These are phyloP conservation scores for Chaetomiaceae sp. DNA, from an alignment of 2,329 filamentous ascomycete genomes.

Conservation along the genomic window DNA sequence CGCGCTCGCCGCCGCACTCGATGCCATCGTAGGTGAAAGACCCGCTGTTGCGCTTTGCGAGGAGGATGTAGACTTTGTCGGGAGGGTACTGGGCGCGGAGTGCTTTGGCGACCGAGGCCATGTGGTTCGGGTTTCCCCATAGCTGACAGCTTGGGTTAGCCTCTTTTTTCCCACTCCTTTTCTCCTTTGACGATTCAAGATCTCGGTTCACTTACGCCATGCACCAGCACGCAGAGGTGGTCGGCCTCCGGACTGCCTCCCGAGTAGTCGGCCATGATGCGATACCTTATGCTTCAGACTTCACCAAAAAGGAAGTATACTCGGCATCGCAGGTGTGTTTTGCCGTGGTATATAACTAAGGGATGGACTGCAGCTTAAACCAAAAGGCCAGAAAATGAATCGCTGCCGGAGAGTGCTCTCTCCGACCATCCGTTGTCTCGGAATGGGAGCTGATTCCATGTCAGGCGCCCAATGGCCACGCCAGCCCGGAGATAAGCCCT, in stretches of 20 bases:
- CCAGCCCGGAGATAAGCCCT: slow-evolving; percentile 14
- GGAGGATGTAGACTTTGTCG: slow-evolving; percentile 63
- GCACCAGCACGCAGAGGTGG: slow-evolving; percentile 73
- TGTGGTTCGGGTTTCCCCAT: slow-evolving; percentile 75
- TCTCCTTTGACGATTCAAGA: too few relatives aligned
- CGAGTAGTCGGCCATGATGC: slow-evolving; percentile 38
- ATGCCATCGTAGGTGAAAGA: slow-evolving; percentile 69
- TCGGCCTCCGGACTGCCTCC: slow-evolving; percentile 53
- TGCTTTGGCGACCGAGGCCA: slow-evolving; percentile 61
- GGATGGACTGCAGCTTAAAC: too few relatives aligned
- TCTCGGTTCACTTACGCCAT: slow-evolving; percentile 53
- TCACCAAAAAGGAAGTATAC: not conserved
- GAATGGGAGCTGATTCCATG: not conserved
- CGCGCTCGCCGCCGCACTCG: slow-evolving; percentile 62
- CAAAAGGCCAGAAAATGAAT: too few relatives aligned
- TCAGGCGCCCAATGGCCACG: not conserved
- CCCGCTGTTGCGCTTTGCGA: slow-evolving; percentile 68
- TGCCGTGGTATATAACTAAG: too few relatives aligned
- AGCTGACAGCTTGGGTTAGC: slow-evolving; percentile 51
- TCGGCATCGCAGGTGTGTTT: too few relatives aligned
- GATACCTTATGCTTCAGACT: not conserved
- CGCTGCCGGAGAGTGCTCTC: not conserved
- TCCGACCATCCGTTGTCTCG: slow-evolving; percentile 2
- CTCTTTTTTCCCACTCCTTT: too few relatives aligned
- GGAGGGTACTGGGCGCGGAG: slow-evolving; percentile 57